Evolutionary conservation across 371 early-diverging fungal species (phyloP).

Genomic region (Rhizomucor miehei): DNA sequence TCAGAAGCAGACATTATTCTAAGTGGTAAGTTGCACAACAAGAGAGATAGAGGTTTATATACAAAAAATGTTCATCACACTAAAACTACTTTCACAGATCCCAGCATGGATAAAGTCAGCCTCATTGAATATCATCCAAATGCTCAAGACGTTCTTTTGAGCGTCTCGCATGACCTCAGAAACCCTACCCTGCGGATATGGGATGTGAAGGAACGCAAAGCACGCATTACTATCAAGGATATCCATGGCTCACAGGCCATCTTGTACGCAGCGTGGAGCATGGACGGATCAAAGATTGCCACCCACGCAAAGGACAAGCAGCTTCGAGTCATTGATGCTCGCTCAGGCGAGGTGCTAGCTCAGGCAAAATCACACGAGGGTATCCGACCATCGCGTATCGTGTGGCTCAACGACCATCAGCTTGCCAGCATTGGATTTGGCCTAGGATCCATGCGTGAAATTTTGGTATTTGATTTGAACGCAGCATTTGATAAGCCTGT

Average conservation of each 20-base stretch:
- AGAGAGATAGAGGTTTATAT: too few species aligned
- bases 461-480: constrained; percentile 51
- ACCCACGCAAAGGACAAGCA: constrained; percentile 63
- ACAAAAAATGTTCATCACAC: too few species aligned
- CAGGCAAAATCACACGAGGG: constrained; percentile 66
- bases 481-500: constrained; percentile 30
- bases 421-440: constrained; percentile 77
- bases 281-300: constrained; percentile 63
- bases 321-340: constrained; percentile 62
- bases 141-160: constrained; percentile 53
- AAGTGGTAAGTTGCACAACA: constrained; percentile 11
- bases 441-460: constrained; percentile 56
- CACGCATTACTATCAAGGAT: constrained; percentile 25
- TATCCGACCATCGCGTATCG: constrained; percentile 65
- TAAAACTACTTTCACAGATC: constrained; percentile 18
- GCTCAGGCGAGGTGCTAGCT: constrained; percentile 51
- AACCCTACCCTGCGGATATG: constrained; percentile 52
- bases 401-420: constrained; percentile 60
- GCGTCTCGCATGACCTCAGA: constrained; percentile 52
- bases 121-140: constrained; percentile 65
- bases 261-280: constrained; percentile 61
- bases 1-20: constrained; percentile 14
- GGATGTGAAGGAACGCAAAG: constrained; percentile 33
- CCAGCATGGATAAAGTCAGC: constrained; percentile 57
- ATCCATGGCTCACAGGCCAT: constrained; percentile 7